Conservation (phyloP, 2,329 filamentous ascomycete species). For the Aureobasidium sp. region DNA sequence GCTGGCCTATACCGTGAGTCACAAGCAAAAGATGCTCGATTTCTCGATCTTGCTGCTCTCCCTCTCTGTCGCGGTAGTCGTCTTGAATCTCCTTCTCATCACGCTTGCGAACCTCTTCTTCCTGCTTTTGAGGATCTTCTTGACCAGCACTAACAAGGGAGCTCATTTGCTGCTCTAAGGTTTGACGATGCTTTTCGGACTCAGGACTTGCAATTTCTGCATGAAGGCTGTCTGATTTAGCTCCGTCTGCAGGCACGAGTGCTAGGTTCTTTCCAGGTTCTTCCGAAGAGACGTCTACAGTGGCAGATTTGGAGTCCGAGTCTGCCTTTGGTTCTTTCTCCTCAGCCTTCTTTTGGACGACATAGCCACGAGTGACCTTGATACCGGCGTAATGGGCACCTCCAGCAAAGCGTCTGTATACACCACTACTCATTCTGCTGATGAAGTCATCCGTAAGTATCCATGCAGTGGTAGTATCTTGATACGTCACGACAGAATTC, state of each 20-base stretch:
- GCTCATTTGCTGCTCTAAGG: slow-evolving; percentile 65
- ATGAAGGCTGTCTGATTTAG: slow-evolving; percentile 9
- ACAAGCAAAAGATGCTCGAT: slow-evolving; percentile 88
- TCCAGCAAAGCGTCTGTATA: slow-evolving; percentile 84
- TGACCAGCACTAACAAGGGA: slow-evolving; percentile 55
- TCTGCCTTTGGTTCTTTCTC: slow-evolving; percentile 25
- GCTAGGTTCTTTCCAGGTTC: slow-evolving; percentile 24
- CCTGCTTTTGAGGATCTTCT: slow-evolving; percentile 52
- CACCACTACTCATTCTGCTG: slow-evolving; percentile 78
- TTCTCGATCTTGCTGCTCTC: slow-evolving; percentile 78
- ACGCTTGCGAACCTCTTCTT: slow-evolving; percentile 67
- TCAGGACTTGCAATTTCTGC: slow-evolving; percentile 13
- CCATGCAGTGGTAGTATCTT: slow-evolving; percentile 75
- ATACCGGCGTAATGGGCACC: slow-evolving; percentile 75
- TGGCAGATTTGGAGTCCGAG: neutral
- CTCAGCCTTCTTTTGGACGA: slow-evolving; percentile 52
- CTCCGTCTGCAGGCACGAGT: slow-evolving; percentile 17
- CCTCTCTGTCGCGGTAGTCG: slow-evolving; percentile 71
- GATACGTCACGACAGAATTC: slow-evolving; percentile 85
- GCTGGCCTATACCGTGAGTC: slow-evolving; percentile 88
- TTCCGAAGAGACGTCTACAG: slow-evolving; percentile 12
- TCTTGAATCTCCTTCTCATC: slow-evolving; percentile 85
- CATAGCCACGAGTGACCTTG: slow-evolving; percentile 74
- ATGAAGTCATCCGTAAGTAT: slow-evolving; percentile 79
- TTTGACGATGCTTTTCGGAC: slow-evolving; percentile 33